phyloP scores from a whole-genome alignment of 1,139 yeast genomes.

The Nematodospora anomalae region DNA sequence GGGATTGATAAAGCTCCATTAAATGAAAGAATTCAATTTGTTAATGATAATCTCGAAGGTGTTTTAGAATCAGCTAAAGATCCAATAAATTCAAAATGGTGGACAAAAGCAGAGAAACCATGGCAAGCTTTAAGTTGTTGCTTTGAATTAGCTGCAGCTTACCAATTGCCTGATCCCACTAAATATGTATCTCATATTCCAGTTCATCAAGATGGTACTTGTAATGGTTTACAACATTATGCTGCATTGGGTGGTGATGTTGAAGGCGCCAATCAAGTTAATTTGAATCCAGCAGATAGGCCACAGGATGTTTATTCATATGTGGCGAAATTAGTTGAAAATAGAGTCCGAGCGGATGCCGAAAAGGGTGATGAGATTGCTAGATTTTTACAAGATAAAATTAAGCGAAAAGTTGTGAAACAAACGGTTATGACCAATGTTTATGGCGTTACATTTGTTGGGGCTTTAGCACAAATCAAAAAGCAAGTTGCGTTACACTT shows the following conservation, averaged over 20 bases:
- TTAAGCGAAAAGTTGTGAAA: constrained; percentile 86
- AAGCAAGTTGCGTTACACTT: constrained; percentile 56
- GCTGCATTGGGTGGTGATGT: constrained; percentile 97
- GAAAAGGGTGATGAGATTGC: constrained; percentile 57
- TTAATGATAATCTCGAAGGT: constrained; percentile 65
- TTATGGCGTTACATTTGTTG: constrained; percentile 94
- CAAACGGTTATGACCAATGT: constrained; percentile 99
- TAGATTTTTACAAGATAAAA: constrained; percentile 53
- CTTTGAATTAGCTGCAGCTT: constrained; percentile 74
- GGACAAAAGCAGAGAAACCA: constrained; percentile 88
- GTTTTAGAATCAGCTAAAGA: constrained; percentile 66
- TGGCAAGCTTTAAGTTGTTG: constrained; percentile 94
- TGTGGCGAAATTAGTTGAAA: constrained; percentile 74
- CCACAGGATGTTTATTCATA: constrained; percentile 91
- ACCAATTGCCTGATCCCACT: constrained; percentile 69
- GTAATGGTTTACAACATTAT: constrained; percentile 96
- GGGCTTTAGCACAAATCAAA: constrained; percentile 86
- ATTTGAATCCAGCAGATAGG: constrained; percentile 73
- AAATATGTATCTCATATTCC: constrained; percentile 79
- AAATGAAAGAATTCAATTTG: constrained; percentile 69
- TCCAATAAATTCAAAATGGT: constrained; percentile 71
- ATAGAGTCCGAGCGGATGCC: constrained; percentile 61
- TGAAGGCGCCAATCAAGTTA: constrained; percentile 93
- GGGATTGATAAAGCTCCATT: constrained; percentile 87
- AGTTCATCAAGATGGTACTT: constrained; percentile 96